Conservation (phyloP, 208 protist genomes). For the Crithidia sp. region DNA sequence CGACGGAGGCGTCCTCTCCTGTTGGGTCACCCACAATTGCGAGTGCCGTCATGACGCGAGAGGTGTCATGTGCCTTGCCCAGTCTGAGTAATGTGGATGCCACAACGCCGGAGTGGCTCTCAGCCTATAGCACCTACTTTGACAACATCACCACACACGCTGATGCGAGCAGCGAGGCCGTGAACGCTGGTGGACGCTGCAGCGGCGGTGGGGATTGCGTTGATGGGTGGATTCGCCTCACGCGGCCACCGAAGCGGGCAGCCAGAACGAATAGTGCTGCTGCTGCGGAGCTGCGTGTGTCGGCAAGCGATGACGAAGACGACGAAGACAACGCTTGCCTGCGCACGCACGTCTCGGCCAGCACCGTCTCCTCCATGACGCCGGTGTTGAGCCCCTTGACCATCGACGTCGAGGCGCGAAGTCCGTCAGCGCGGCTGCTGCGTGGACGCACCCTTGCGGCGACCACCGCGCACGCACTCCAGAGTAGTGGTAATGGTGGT, state of each 20-base stretch:
- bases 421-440: background rate
- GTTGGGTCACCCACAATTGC: background rate
- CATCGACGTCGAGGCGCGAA: constrained; percentile 12
- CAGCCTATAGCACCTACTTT: constrained; percentile 29
- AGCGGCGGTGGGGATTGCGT: background rate
- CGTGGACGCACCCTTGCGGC: background rate
- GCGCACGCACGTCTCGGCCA: constrained; percentile 20
- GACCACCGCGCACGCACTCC: too few relatives aligned
- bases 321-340: constrained; percentile 7
- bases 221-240: constrained; percentile 6
- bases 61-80: background rate
- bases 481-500: background rate
- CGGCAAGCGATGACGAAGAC: background rate
- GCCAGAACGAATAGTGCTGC: background rate
- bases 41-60: background rate
- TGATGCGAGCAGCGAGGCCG: background rate
- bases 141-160: background rate
- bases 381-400: constrained; percentile 16
- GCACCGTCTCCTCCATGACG: constrained; percentile 14
- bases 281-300: background rate
- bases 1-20: background rate
- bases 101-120: constrained; percentile 22
- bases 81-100: background rate
- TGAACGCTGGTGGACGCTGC: background rate
- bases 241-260: background rate